These are phyloP conservation scores for Magnaporthiopsis incrustans DNA, from an alignment of 2,329 filamentous ascomycete species.

Conservation along the genomic window DNA sequence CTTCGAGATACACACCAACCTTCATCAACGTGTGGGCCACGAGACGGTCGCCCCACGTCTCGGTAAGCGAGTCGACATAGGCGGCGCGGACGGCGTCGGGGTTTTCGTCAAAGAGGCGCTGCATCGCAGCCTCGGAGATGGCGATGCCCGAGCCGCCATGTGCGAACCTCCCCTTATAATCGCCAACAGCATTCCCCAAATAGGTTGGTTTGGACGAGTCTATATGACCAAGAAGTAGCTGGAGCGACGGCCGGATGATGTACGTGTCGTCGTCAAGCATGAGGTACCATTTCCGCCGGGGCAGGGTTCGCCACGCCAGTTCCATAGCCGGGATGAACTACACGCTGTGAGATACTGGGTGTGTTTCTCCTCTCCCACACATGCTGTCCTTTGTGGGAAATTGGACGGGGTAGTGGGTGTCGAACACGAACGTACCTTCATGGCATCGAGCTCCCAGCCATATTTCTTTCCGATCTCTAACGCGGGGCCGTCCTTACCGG, in stretches of 20 bases:
- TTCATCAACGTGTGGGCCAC: conserved; percentile 45
- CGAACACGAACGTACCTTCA: conserved; percentile 31
- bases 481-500: conserved; percentile 30
- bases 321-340: conserved; percentile 49
- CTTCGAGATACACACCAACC: conserved; percentile 46
- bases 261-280: conserved; percentile 52
- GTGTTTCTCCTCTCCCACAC: neutral
- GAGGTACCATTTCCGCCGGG: conserved; percentile 51
- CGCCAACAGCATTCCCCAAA: conserved; percentile 49
- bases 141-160: conserved; percentile 48
- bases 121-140: conserved; percentile 42
- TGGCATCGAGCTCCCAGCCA: conserved; percentile 42
- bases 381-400: neutral
- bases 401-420: neutral
- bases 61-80: conserved; percentile 39
- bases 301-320: conserved; percentile 39
- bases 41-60: conserved; percentile 46
- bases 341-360: neutral
- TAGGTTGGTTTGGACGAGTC: conserved; percentile 39
- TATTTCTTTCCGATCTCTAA: conserved; percentile 27
- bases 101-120: conserved; percentile 33
- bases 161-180: conserved; percentile 46
- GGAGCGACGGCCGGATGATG: conserved; percentile 40
- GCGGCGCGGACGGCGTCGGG: conserved; percentile 33
- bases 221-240: conserved; percentile 39